Evolutionary conservation across 129 eudicot species (phyloP).

Genomic region (sunflower (Helianthus annuus)): HanXRQr2.0-SUNRISE NC_035433.2:81959945-81960444

Average conservation of each 20-base stretch:
- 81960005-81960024: too few species aligned
- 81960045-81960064: too few species aligned
- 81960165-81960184: constrained; percentile 74
- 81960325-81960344: constrained; percentile 87
- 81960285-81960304: constrained; percentile 32
- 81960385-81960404: background rate
- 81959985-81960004: too few species aligned
- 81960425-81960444: too few species aligned
- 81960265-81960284: constrained; percentile 7
- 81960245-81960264: background rate
- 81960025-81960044: too few species aligned
- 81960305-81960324: constrained; percentile 85
- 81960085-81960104: too few species aligned
- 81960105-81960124: background rate
- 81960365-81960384: background rate
- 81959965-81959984: too few species aligned
- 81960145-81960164: constrained; percentile 51
- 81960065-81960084: too few species aligned
- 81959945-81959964: too few species aligned
- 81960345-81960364: constrained; percentile 71
- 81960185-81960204: constrained; percentile 70
- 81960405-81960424: background rate
- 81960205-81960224: constrained; percentile 77
- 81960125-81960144: background rate
- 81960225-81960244: too few species aligned